A percentile compares a stretch with the other conserved stretches of the same genome.
Evolutionary conservation across 164 flowering plant species (phyloP).

Genomic region (Dillenia suffruticosa): DNA sequence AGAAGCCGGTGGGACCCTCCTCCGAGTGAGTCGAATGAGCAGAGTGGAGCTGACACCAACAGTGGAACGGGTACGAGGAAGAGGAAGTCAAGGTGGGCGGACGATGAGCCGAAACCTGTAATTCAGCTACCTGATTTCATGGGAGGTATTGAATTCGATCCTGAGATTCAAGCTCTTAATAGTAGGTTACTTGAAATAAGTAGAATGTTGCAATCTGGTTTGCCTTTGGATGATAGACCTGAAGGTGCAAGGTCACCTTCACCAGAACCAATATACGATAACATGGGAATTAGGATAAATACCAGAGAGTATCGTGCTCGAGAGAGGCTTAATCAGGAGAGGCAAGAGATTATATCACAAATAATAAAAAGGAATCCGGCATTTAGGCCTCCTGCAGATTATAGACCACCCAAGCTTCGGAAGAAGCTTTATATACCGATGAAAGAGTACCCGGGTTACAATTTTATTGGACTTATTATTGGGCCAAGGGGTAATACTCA

Average conservation of each 20-base stretch:
- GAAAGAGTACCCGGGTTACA: constrained; percentile 96
- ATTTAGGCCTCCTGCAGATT: constrained; percentile 91
- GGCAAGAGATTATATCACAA: constrained; percentile 77
- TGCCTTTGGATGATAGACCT: constrained; percentile 83
- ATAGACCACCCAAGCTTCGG: constrained; percentile 87
- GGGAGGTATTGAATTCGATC: constrained; percentile 94
- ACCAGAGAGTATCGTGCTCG: constrained; percentile 91
- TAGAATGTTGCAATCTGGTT: constrained; percentile 65
- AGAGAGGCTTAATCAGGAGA: constrained; percentile 72
- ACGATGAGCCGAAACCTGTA: constrained; percentile 72
- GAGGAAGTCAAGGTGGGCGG: constrained; percentile 84
- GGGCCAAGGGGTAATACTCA: constrained; percentile 99
- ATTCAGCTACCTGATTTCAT: constrained; percentile 87
- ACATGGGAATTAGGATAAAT: constrained; percentile 86
- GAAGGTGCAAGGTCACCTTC: constrained; percentile 93
- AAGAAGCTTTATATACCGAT: constrained; percentile 93
- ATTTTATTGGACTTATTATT: constrained; percentile 89
- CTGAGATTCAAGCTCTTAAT: constrained; percentile 81
- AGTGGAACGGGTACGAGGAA: constrained; percentile 34
- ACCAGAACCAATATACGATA: constrained; percentile 91
- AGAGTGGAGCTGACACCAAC: constrained; percentile 31
- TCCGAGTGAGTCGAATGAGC: constrained; percentile 29
- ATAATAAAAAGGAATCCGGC: constrained; percentile 81
- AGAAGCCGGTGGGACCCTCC: constrained; percentile 88
- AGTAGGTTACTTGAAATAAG: constrained; percentile 74